Evolutionary conservation across 2,329 filamentous ascomycete genomes (phyloP).

Genomic region (Alternaria viburni): DNA sequence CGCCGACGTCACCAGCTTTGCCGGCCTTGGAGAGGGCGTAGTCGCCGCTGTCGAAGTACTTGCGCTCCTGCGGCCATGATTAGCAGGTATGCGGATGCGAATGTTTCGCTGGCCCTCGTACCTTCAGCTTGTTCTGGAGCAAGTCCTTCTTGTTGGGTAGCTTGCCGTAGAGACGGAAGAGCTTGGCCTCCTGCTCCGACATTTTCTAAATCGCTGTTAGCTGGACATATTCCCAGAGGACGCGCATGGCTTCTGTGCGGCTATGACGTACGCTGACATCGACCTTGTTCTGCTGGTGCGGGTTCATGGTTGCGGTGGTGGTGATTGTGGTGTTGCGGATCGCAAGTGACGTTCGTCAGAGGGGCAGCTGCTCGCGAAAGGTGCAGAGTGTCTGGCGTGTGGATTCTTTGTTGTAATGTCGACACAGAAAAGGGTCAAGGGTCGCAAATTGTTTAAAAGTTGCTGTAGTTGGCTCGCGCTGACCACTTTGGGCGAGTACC

Average conservation of each 20-base stretch:
- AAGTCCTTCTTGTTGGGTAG: constrained; percentile 95
- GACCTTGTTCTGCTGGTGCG: constrained; percentile 97
- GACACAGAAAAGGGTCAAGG: constrained; percentile 27
- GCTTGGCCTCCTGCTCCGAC: constrained; percentile 91
- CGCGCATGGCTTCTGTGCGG: constrained; percentile 20
- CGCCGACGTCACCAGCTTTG: constrained; percentile 92
- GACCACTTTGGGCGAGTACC: constrained; percentile 32
- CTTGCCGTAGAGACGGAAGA: constrained; percentile 97
- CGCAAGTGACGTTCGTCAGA: constrained; percentile 20
- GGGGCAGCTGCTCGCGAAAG: constrained; percentile 16
- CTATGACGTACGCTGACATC: constrained; percentile 81
- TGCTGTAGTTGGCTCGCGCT: constrained; percentile 28
- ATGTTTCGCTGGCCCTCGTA: constrained; percentile 36
- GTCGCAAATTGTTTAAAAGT: constrained; percentile 27
- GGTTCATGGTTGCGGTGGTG: constrained; percentile 71
- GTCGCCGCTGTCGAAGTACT: constrained; percentile 94
- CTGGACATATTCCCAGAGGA: neutral
- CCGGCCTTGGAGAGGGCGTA: constrained; percentile 97
- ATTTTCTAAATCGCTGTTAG: constrained; percentile 69
- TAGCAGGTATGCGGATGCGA: neutral
- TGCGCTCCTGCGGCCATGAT: constrained; percentile 71
- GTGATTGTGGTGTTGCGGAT: constrained; percentile 6
- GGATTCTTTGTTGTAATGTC: constrained; percentile 38
- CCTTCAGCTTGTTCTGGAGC: constrained; percentile 96
- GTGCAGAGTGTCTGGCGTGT: constrained; percentile 16